phyloP scores from a whole-genome alignment of 2,329 filamentous ascomycete genomes.

The Cordyceps tenuipes region DNA sequence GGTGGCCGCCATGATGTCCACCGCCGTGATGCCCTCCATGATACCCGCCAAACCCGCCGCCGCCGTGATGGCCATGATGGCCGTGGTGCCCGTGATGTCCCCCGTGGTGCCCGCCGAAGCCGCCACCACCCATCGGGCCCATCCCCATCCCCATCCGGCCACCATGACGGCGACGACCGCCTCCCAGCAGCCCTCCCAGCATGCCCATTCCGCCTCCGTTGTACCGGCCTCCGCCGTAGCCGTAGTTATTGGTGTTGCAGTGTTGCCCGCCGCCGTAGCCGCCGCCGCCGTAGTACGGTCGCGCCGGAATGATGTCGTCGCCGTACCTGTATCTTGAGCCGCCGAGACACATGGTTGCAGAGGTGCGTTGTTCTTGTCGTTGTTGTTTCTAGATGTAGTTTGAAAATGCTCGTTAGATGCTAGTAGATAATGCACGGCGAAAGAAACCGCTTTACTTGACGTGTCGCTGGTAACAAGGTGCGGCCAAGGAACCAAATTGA shows the following conservation, averaged over 20 bases:
- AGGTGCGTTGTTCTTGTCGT: too few relatives aligned
- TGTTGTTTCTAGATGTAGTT: not conserved
- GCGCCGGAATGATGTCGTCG: not conserved
- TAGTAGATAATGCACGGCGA: not conserved
- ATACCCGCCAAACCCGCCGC: not conserved
- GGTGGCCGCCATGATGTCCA: not conserved
- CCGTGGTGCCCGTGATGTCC: not conserved
- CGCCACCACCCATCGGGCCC: not conserved
- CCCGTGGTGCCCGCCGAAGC: not conserved
- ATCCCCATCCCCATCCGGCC: not conserved
- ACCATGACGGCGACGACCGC: not conserved
- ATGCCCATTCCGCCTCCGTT: not conserved
- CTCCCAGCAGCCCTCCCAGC: not conserved
- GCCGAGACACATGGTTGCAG: constrained; percentile 1
- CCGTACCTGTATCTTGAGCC: not conserved
- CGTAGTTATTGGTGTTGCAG: not conserved
- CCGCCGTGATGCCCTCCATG: not conserved
- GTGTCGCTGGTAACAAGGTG: not conserved
- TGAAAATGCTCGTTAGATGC: not conserved
- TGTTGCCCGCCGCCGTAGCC: not conserved
- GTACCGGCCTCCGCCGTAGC: not conserved
- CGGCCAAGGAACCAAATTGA: not conserved
- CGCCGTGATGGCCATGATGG: not conserved
- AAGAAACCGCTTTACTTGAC: not conserved
- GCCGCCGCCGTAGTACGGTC: not conserved